Base-by-base conservation (phyloP, 2,329 filamentous ascomycete species). In the Colletotrichum caudatum region DNA sequence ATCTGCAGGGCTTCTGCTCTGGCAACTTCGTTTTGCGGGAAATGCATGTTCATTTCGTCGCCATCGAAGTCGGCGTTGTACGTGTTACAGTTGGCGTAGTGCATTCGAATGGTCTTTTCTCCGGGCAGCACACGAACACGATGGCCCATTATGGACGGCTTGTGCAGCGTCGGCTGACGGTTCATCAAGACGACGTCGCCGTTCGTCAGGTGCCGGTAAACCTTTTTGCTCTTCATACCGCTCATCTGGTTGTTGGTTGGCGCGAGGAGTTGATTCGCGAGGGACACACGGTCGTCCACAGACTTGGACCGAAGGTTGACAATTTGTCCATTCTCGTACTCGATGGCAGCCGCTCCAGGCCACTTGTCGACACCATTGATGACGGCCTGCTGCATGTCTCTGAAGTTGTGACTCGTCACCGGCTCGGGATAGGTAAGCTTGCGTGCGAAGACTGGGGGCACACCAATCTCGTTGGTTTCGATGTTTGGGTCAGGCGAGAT, bases 21-120 rank as follows among this genome's bases (percentile, higher is more conserved):
- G 20, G 96, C 96, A 74, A 98, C 87, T 80, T 98, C 97, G 76
- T 97, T 98, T 77, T 99, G 96, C 1, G 96, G 96, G 78, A 99
- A 98, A 82, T 99, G 96, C 95, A 99, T 97, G 81, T 99, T 99
- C 96, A 99, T 99, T 82, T 99, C 96, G 80, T 99, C 96, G 81
- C 96, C 96, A 78, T 99, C 97, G 79, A 99, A 99, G 87, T 99
- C 96, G 41, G 96, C 96, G 77, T 99, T 99, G 86, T 99, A 99
- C 0, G 96, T 98, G 79, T 99, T 99, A 81, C 96, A 98, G 81
- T 99, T 99, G 77, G 96, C 95, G 83, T 99, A 99, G 84, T 99
- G 96, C 95, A 99, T 98, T 75, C 96, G 94, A 80, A 99, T 95
- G 0, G 96, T 98, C 83, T 97, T 97, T 81, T 99, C 97, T 46